Evolutionary conservation across 768 basidiomycete genomes (phyloP).

Genomic region (Clitopilus hobsonii): DNA sequence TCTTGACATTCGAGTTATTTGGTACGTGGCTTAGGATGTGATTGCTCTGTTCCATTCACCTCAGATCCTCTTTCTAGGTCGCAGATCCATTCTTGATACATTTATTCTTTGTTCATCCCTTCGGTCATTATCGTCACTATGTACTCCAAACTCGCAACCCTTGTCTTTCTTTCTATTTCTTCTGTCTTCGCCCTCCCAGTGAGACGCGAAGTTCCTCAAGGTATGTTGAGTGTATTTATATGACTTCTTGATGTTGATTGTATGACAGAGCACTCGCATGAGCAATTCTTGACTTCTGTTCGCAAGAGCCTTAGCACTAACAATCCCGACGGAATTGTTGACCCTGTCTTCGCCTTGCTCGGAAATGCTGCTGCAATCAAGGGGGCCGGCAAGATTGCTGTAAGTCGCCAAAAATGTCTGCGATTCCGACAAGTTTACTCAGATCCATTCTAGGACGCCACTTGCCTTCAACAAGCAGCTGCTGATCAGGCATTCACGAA

Average conservation of each 20-base stretch:
- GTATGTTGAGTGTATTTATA: constrained; percentile 21
- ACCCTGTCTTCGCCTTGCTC: constrained; percentile 60
- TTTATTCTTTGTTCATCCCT: constrained; percentile 13
- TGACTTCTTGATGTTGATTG: neutral
- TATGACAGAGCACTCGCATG: constrained; percentile 58
- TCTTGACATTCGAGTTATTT: no score
- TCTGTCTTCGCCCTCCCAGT: constrained; percentile 35
- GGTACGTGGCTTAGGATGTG: no score
- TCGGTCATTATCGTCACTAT: constrained; percentile 18
- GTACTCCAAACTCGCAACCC: constrained; percentile 27
- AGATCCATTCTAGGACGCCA: constrained; percentile 34
- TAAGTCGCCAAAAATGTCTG: constrained; percentile 16
- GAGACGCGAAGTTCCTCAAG: constrained; percentile 63
- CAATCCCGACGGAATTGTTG: constrained; percentile 56
- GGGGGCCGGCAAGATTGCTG: constrained; percentile 52
- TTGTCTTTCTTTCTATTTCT: constrained; percentile 31
- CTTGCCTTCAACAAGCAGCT: constrained; percentile 61
- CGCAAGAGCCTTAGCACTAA: constrained; percentile 41
- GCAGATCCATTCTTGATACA: no score
- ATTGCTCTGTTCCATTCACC: no score
- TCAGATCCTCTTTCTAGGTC: no score
- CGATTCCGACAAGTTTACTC: neutral
- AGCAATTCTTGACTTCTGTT: constrained; percentile 49
- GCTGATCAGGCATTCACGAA: constrained; percentile 73
- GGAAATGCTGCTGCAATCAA: constrained; percentile 58